phyloP scores from a whole-genome alignment of 306 rosid species.

The Crotalaria pallida region DNA sequence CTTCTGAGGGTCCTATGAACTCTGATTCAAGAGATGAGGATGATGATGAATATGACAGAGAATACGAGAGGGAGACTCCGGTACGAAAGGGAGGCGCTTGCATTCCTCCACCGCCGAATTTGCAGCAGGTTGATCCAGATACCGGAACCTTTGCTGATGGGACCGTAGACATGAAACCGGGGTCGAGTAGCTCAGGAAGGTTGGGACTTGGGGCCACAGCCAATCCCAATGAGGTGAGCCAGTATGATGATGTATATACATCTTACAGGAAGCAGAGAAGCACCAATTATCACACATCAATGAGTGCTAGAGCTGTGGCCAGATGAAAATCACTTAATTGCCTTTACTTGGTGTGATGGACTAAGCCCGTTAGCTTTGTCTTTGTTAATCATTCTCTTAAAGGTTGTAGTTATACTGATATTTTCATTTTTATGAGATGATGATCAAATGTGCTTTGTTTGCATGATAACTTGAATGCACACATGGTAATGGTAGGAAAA shows the following conservation, averaged over 20 bases:
- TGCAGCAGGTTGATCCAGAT: constrained; percentile 95
- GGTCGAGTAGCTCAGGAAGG: constrained; percentile 67
- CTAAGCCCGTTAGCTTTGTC: not conserved
- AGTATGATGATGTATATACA: constrained; percentile 92
- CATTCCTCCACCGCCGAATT: constrained; percentile 86
- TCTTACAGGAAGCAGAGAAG: constrained; percentile 97
- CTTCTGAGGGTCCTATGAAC: constrained; percentile 79
- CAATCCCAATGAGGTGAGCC: constrained; percentile 82
- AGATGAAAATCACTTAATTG: constrained; percentile 38
- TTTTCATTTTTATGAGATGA: not conserved
- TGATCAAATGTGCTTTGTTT: not conserved
- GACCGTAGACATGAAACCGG: constrained; percentile 69
- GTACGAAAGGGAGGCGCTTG: constrained; percentile 93
- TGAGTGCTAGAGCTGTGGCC: constrained; percentile 70
- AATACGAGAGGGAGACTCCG: constrained; percentile 54
- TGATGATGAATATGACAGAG: constrained; percentile 53
- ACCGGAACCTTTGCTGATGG: constrained; percentile 84
- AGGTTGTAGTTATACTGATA: not conserved
- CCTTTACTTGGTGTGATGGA: not conserved
- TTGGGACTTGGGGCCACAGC: constrained; percentile 87
- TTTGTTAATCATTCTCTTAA: constrained; percentile 4
- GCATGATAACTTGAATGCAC: not conserved
- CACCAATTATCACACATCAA: constrained; percentile 87
- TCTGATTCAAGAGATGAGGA: constrained; percentile 70
- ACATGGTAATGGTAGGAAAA: not conserved